Base-by-base conservation (phyloP, 23 red algal genomes). In the Gracilaria caudata region DNA sequence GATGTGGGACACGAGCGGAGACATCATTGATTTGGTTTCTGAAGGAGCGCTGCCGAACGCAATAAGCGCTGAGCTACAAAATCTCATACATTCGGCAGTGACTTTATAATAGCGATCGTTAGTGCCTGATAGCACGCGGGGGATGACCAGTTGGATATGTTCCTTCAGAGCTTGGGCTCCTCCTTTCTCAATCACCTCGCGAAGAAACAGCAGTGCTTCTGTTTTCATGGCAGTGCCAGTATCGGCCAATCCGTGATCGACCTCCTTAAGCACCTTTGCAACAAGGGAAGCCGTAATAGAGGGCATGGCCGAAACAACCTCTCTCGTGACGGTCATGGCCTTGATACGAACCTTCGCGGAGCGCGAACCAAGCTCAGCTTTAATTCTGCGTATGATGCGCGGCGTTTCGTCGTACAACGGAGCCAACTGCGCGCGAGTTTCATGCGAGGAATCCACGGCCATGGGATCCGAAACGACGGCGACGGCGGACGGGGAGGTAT, bases 91-190 rank as follows among this genome's bases (percentile, higher is more conserved):
- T 47, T 95, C 86, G 9, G 93, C 77, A 16, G 93, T 90, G 20
- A 95, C 81, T 68, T 95, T 95, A 68, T 95, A 95, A 40, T 91
- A 95, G 7, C 86, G 86, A 77, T 95, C 93, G 45, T 89, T 84
- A 26, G 86, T 75, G 12, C 73, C 84, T 13, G 72, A 51, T 16
- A 94, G 17, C 8, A 93, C 53, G 21, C 81, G 74, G 11, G 90
- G 14, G 7, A 93, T 79, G 28, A 86, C 25, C 3, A 57, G 38
- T 81, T 73, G 49, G 73, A 86, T 51, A 39, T 79, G 72, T 13
- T 78, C 80, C 21, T 53, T 57, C 26, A 93, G 39, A 55, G 58
- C 71, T 12, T 78, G 19, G 14, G 71, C 68, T 46, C 81, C 90
- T 28, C 90, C 81, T 14, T n/a, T 61, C n/a, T 68, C 68, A 34